phyloP scores from a whole-genome alignment of 192 early-diverging fungal genomes.

The Coemansia sp. region DNA sequence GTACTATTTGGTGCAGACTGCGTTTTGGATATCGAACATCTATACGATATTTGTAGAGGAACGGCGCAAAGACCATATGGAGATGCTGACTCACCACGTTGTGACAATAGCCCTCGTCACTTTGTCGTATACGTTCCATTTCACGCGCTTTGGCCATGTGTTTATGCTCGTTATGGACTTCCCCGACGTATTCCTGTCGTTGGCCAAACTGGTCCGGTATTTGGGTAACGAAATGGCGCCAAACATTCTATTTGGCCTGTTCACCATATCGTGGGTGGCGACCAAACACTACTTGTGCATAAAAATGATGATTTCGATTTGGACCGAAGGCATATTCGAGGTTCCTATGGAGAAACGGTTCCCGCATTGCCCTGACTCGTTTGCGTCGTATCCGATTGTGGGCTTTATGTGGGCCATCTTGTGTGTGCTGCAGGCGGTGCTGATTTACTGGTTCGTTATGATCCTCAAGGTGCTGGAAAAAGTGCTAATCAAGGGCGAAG shows the following conservation, averaged over 20 bases:
- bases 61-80: conserved; percentile 54
- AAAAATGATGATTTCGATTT: conserved; percentile 65
- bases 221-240: conserved; percentile 59
- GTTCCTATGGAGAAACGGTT: conserved; percentile 59
- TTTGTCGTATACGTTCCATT: conserved; percentile 54
- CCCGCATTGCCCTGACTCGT: conserved; percentile 59
- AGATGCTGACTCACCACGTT: conserved; percentile 57
- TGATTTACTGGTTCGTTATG: conserved; percentile 78
- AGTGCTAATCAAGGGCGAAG: conserved; percentile 61
- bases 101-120: conserved; percentile 54
- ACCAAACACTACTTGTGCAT: conserved; percentile 74
- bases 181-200: conserved; percentile 56
- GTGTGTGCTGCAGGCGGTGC: conserved; percentile 62
- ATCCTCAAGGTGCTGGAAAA: conserved; percentile 63
- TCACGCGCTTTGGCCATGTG: conserved; percentile 56
- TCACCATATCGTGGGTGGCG: conserved; percentile 72
- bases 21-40: conserved; percentile 54
- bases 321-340: conserved; percentile 48
- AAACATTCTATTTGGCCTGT: conserved; percentile 71
- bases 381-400: conserved; percentile 47
- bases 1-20: conserved; percentile 52
- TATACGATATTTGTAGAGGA: conserved; percentile 56
- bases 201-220: conserved; percentile 81
- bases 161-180: conserved; percentile 58
- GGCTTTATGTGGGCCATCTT: conserved; percentile 60